Conservation (phyloP, 495 filamentous ascomycete genomes). For the Aspergillus steynii region DNA sequence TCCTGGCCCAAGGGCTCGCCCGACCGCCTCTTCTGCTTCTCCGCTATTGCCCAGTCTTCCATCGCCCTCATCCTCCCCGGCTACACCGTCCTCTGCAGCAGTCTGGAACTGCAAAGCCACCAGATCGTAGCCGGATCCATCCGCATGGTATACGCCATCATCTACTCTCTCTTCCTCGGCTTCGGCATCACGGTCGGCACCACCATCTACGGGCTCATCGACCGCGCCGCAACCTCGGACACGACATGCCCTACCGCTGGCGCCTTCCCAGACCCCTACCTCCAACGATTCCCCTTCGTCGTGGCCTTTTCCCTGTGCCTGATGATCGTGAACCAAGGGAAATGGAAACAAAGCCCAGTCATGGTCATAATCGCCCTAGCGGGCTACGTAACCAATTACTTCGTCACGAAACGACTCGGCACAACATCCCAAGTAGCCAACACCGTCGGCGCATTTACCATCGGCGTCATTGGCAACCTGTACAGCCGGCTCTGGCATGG, state of each 20-base stretch:
- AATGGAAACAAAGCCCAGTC: slow-evolving; percentile 82
- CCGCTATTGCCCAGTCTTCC: slow-evolving; percentile 82
- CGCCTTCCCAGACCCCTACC: slow-evolving; percentile 31
- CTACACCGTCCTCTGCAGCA: slow-evolving; percentile 76
- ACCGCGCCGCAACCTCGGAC: slow-evolving; percentile 66
- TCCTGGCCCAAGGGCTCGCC: slow-evolving; percentile 34
- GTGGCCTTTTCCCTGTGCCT: slow-evolving; percentile 58
- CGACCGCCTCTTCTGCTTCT: slow-evolving; percentile 78
- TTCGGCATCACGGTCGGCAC: slow-evolving; percentile 93
- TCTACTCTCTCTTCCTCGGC: slow-evolving; percentile 89
- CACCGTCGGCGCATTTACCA: slow-evolving; percentile 76
- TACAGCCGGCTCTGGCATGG: slow-evolving; percentile 80
- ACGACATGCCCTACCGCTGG: slow-evolving; percentile 59
- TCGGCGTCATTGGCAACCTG: slow-evolving; percentile 80
- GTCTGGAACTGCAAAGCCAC: slow-evolving; percentile 79
- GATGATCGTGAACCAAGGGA: slow-evolving; percentile 82
- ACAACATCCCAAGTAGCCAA: slow-evolving; percentile 78
- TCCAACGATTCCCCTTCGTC: slow-evolving; percentile 51
- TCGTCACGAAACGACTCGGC: slow-evolving; percentile 65
- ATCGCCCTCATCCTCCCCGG: slow-evolving; percentile 90
- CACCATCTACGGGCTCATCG: slow-evolving; percentile 79
- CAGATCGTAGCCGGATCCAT: slow-evolving; percentile 88
- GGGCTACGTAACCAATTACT: slow-evolving; percentile 83
- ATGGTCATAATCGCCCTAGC: slow-evolving; percentile 77
- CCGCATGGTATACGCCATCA: slow-evolving; percentile 90